Evolutionary conservation across 352 stramenopile species (phyloP), one percentile per base, ranked within the genome.

Genomic region (Globisporangium heterothallicum): DNA sequence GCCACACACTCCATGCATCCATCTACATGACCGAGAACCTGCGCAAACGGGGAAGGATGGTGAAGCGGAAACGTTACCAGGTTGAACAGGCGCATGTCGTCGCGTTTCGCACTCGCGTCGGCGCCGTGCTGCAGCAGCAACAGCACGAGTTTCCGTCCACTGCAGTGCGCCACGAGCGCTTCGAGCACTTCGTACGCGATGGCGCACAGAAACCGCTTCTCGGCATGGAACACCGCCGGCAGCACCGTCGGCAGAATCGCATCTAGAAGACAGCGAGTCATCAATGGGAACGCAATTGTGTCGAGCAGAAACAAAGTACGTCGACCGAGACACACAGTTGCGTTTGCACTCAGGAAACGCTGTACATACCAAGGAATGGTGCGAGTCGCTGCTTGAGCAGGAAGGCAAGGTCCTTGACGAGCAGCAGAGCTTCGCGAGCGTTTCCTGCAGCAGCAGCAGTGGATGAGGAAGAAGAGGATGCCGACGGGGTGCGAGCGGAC

Each of bases 401-500:
- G 56, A 86, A 86, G 10, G 74, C 64, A 1, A 86, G 53, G 44
- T 83, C 74, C 53, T 86, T 86, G 51, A 84, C 48, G 16, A 82
- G 42, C 7, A 82, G 25, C 27, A 86, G 64, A 1, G 70, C 67
- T 8, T 74, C 70, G 3, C 74, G 62, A 21, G 59, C 59, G 4
- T 49, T 41, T 0, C 30, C 29, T 19, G 55, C 49, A 26, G 42
- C 49, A 42, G 25, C 48, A n/a, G 3, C 22, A 51, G 14, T 13
- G 16, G 30, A 36, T 36, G 30, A 36, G 30, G 5, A 24, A 54
- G 54, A 34, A 61, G 42, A 30, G 25, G 49, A 54, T 40, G 44
- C 22, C 29, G 44, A n/a, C 21, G 36, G 36, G 46, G 42, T 27
- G 27, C 48, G 7, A 46, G 55, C 35, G 29, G 34, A 42, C 48